These are phyloP conservation scores for Theobroma cacao DNA, from an alignment of 345 rosid genomes.

Conservation along the genomic window DNA sequence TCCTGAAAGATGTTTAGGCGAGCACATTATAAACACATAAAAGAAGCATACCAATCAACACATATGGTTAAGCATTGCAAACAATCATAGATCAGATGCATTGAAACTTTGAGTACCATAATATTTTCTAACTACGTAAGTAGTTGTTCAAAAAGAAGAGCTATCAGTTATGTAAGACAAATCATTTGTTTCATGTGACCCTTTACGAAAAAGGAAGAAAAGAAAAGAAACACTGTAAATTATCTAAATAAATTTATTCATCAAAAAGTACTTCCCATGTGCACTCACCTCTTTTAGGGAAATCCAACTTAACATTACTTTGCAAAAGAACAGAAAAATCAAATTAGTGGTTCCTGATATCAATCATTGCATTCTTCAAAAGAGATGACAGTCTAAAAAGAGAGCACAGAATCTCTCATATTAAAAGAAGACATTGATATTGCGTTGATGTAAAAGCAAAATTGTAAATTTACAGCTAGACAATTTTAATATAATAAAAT, in stretches of 20 bases:
- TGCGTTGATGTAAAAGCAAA: not conserved
- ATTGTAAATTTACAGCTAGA: conserved; percentile 27
- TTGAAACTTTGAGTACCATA: conserved; percentile 20
- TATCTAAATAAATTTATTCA: conserved; percentile 28
- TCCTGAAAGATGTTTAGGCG: conserved; percentile 45
- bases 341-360: conserved; percentile 27
- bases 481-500: conserved; percentile 23
- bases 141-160: conserved; percentile 15
- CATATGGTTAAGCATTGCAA: not conserved
- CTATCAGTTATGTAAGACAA: conserved; percentile 19
- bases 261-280: conserved; percentile 51
- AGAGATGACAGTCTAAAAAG: conserved; percentile 41
- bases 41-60: conserved; percentile 1
- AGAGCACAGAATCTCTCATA: conserved; percentile 23
- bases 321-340: conserved; percentile 15
- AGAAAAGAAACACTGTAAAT: conserved; percentile 13
- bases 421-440: conserved; percentile 30
- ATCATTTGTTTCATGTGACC: conserved; percentile 14
- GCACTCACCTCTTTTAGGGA: conserved; percentile 29
- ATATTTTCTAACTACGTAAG: conserved; percentile 16
- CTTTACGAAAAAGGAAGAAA: not conserved
- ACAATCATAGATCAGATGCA: not conserved
- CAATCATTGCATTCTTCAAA: conserved; percentile 46
- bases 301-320: conserved; percentile 19
- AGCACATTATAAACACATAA: conserved; percentile 16